These are phyloP conservation scores for Xylariales sp. DNA, from an alignment of 2,329 filamentous ascomycete species.

Conservation along the genomic window DNA sequence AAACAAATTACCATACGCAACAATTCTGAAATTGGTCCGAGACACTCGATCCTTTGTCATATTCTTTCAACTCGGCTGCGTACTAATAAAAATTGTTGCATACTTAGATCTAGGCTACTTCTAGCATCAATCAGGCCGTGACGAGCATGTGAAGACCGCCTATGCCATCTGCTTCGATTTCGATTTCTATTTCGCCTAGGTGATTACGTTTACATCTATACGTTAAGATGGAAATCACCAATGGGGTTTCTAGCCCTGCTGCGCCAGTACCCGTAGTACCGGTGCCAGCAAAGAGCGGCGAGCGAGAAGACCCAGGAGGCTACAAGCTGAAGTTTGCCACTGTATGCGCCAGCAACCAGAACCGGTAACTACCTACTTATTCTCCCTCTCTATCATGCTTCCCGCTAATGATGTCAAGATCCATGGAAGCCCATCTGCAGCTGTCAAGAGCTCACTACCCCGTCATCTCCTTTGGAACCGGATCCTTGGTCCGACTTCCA, in stretches of 20 bases:
- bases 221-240: constrained; percentile 33
- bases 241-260: constrained; percentile 29
- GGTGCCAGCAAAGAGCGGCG: constrained; percentile 35
- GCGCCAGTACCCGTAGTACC: constrained; percentile 20
- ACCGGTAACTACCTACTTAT: constrained; percentile 59
- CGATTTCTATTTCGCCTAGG: too few relatives aligned
- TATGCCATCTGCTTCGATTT: constrained; percentile 9
- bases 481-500: constrained; percentile 86
- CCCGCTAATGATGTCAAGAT: constrained; percentile 41
- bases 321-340: constrained; percentile 97
- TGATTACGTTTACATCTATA: too few relatives aligned
- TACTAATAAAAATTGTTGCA: too few relatives aligned
- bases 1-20: constrained; percentile 53
- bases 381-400: too few relatives aligned
- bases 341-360: constrained; percentile 98
- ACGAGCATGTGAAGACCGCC: constrained; percentile 11
- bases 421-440: constrained; percentile 98
- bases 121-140: too few relatives aligned
- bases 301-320: constrained; percentile 47
- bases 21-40: constrained; percentile 29
- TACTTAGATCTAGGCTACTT: too few relatives aligned
- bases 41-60: constrained; percentile 2
- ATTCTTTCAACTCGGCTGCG: too few relatives aligned
- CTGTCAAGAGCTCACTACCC: constrained; percentile 83
- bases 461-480: constrained; percentile 97